Base-by-base conservation (phyloP, 2,329 filamentous ascomycete species). In the Aureobasidium sp. region DNA sequence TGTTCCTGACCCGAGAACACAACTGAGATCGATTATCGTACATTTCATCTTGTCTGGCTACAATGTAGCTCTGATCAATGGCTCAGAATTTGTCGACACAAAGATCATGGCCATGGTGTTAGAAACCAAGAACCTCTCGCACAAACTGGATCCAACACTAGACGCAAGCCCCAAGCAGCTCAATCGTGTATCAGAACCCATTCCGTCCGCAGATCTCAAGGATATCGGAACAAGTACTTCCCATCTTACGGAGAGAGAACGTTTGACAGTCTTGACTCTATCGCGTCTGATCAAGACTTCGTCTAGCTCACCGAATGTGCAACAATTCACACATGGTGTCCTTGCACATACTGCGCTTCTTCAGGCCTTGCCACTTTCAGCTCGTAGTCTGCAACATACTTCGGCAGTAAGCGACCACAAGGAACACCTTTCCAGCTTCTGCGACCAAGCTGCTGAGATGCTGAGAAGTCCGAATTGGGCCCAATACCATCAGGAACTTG, bases 41-140 rank as follows among this genome's bases (percentile, higher is more conserved):
- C 78, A 75, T 63, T 81, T 88, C 63, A 78, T 85, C 57, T 70
- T 69, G 0, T 73, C 75, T n/a, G 82, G 83, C 0, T 84, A 82
- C 69, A 87, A 84, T 67, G 77, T 87, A 6, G 85, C 84, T 1
- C 74, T 89, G 27, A 77, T 89, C 47, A 86, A 90, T 63, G 81
- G 79, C 37, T 70, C 89, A 12, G 81, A 86, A 57, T 87, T 84
- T 67, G 74, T 77, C 53, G 87, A 88, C 68, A 87, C 84, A 1
- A 88, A 88, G 72, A 75, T 81, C 61, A 81, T 81, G 72, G 77
- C 78, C 0, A 78, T 78, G 72, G 77, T 82, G 32, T 68, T 81
- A 8, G 78, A 78, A 71, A 68, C 55, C 12, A 64, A 67, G 61
- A 64, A 64, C 59, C 52, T 63, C 59, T 52, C 52, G 10, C 46